Evolutionary conservation across 2,329 filamentous ascomycete genomes (phyloP).

Genomic region (Emergomyces africanus): DNA sequence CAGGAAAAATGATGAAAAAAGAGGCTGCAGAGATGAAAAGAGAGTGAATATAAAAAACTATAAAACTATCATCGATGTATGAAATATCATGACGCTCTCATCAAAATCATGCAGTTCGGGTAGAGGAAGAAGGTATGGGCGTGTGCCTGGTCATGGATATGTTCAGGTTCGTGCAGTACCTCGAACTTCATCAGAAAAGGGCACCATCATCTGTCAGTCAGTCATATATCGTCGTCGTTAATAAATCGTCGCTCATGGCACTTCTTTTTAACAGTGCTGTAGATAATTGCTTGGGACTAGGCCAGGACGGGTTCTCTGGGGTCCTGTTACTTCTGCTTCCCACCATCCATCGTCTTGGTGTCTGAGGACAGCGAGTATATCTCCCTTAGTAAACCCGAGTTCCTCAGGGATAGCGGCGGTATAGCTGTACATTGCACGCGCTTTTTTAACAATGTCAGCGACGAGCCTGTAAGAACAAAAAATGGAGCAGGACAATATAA

Average conservation of each 20-base stretch:
- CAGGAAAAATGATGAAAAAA: too few relatives aligned
- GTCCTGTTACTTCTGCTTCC: slow-evolving; percentile 78
- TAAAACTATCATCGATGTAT: neutral
- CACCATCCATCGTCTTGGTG: slow-evolving; percentile 99
- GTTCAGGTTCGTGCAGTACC: neutral
- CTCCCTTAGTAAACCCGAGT: slow-evolving; percentile 81
- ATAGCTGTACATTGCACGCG: slow-evolving; percentile 88
- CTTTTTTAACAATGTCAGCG: slow-evolving; percentile 35
- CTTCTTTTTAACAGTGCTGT: slow-evolving; percentile 39
- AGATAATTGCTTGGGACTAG: slow-evolving; percentile 57
- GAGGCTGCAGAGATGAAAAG: too few relatives aligned
- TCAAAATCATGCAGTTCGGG: neutral
- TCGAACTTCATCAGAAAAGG: neutral
- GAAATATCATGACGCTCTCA: neutral
- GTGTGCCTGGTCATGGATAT: neutral
- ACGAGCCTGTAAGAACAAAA: neutral
- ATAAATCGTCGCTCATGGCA: neutral
- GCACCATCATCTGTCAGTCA: neutral
- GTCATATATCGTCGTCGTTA: neutral
- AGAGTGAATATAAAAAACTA: neutral
- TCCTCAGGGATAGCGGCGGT: slow-evolving; percentile 92
- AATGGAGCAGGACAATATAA: slow-evolving; percentile 15
- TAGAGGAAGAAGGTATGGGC: neutral
- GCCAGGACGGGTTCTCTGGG: slow-evolving; percentile 34
- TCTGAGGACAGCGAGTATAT: slow-evolving; percentile 74